phyloP scores from a whole-genome alignment of 306 rosid genomes.

The Cicer cuneatum region DNA sequence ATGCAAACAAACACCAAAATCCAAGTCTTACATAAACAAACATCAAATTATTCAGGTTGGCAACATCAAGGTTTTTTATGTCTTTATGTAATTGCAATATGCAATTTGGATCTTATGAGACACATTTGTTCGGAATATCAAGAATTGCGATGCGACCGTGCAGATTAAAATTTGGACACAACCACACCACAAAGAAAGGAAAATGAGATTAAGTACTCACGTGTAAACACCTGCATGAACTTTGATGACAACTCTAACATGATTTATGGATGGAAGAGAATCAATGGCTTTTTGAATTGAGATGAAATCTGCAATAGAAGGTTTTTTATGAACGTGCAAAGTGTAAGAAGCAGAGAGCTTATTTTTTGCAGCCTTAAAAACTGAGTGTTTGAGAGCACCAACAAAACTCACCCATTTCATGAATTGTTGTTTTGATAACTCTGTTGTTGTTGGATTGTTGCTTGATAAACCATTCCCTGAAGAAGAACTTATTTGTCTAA shows the following conservation, averaged over 20 bases:
- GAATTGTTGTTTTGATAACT: slow-evolving; percentile 77
- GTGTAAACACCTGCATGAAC: slow-evolving; percentile 94
- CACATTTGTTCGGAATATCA: neutral
- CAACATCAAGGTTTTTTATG: neutral
- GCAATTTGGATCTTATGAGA: neutral
- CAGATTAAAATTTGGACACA: neutral
- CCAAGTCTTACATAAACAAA: slow-evolving; percentile 19
- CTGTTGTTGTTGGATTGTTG: slow-evolving; percentile 59
- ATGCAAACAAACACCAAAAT: slow-evolving; percentile 43
- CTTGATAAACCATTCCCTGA: slow-evolving; percentile 34
- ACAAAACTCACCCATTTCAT: slow-evolving; percentile 88
- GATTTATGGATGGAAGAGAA: slow-evolving; percentile 76
- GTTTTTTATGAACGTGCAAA: slow-evolving; percentile 70
- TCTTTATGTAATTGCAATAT: neutral
- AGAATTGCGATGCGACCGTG: neutral
- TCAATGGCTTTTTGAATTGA: slow-evolving; percentile 86
- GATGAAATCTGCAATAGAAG: slow-evolving; percentile 63
- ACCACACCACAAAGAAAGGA: neutral
- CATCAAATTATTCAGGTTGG: neutral
- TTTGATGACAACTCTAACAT: slow-evolving; percentile 86
- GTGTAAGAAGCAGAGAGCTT: slow-evolving; percentile 86
- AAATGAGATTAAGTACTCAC: slow-evolving; percentile 58
- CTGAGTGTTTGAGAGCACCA: slow-evolving; percentile 76
- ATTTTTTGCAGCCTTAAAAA: slow-evolving; percentile 73
- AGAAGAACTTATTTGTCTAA: slow-evolving; percentile 54